Evolutionary conservation across 2,329 filamentous ascomycete genomes (phyloP), one percentile per base, ranked within the genome.

Genomic region (Monilinia fructigena): DNA sequence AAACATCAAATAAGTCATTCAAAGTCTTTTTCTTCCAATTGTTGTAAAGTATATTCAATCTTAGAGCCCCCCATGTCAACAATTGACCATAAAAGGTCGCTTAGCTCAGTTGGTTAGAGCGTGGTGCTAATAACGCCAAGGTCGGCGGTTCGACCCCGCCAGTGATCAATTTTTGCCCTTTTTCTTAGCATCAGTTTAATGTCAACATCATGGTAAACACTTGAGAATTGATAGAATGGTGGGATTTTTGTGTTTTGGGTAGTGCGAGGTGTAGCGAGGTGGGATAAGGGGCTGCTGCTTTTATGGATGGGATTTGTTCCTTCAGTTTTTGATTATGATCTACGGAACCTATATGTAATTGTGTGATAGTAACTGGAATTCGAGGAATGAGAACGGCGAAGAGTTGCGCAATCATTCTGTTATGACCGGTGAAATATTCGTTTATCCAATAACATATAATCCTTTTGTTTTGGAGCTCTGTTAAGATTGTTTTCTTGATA

Each of bases 21-120:
- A 35, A 35, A 7, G 5, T 35, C 5, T 35, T 35, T 35, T 35
- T 35, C 7, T 35, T 35, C 31, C 31, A 35, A 5, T 8, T 6
- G 1, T 12, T 8, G 2, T 12, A 5, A 1, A 6, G 48, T 60
- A 60, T 38, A 18, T 23, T 2, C 0, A 0, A 1, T 16, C 0
- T 4, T 0, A 4, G 1, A 8, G 0, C 1, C 0, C 0, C 0
- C 0, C 2, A 11, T 0, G 3, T 0, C 31, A 60, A 12, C 28
- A 50, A 60, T 38, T 38, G 47, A 48, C 26, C 42, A 48, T 1
- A 16, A 48, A 6, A 6, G 58, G 58, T 60, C 58, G 58, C 58
- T 50, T 60, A 60, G 58, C 58, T 60, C 58, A 60, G 58, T 23
- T 60, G 58, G 58, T 60, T 50, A 60, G 58, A 60, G 58, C 58